phyloP scores from a whole-genome alignment of 495 filamentous ascomycete genomes.

The Pyronema domesticum region DNA sequence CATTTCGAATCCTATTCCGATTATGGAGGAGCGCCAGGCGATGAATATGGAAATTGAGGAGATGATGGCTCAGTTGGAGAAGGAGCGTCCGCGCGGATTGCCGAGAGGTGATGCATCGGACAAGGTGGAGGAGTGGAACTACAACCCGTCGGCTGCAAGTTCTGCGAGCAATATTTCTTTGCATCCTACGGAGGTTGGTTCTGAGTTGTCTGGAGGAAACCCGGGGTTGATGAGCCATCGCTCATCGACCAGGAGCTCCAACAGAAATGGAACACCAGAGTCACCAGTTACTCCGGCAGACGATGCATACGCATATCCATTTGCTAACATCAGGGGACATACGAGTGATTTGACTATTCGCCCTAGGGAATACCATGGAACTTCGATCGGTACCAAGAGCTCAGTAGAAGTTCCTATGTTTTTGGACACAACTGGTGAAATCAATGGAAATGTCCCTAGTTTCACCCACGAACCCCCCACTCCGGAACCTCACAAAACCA shows the following conservation, averaged over 20 bases:
- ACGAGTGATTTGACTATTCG: background rate
- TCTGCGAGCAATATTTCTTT: slow-evolving; percentile 2
- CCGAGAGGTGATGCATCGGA: background rate
- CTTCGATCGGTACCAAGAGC: background rate
- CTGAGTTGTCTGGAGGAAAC: background rate
- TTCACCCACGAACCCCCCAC: slow-evolving; percentile 2
- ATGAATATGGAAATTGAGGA: background rate
- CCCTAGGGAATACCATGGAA: background rate
- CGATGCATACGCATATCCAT: background rate
- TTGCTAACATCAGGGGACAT: background rate
- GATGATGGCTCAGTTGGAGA: slow-evolving; percentile 2
- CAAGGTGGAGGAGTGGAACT: slow-evolving; percentile 4
- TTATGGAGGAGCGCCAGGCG: background rate
- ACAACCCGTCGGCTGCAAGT: slow-evolving; percentile 1
- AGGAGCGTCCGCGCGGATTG: background rate
- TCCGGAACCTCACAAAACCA: slow-evolving; percentile 1
- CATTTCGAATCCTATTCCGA: slow-evolving; percentile 1
- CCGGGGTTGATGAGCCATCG: slow-evolving; percentile 2
- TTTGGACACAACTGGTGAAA: background rate
- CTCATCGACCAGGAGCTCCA: background rate
- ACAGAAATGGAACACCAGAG: slow-evolving; percentile 1
- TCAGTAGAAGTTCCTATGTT: slow-evolving; percentile 3
- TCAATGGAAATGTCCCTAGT: background rate
- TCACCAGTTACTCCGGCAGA: background rate
- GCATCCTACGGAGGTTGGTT: background rate